Conservation (phyloP, 2,329 filamentous ascomycete species). For the Plectosphaerella cucumerina region DNA sequence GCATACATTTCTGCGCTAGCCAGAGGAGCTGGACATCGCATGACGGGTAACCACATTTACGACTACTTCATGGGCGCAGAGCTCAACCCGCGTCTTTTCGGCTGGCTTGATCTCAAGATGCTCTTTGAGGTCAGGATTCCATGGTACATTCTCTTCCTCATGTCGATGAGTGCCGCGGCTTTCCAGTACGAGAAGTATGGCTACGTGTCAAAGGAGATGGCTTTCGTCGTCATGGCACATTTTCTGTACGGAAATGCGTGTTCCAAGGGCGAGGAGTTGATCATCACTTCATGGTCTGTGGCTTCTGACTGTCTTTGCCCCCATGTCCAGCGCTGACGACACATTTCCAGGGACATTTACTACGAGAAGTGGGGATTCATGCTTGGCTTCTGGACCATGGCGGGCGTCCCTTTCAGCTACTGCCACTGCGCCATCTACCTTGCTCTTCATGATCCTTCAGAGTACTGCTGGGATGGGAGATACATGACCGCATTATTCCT, state of each 20-base stretch:
- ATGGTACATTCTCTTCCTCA: constrained; percentile 84
- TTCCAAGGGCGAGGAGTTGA: constrained; percentile 87
- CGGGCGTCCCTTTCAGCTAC: constrained; percentile 85
- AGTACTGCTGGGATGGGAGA: constrained; percentile 72
- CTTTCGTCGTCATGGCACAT: constrained; percentile 82
- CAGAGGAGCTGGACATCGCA: constrained; percentile 82
- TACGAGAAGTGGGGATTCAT: constrained; percentile 97
- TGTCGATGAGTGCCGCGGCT: constrained; percentile 70
- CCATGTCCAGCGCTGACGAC: too few relatives aligned
- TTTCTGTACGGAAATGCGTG: constrained; percentile 91
- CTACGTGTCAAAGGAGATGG: constrained; percentile 77
- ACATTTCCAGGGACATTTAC: constrained; percentile 74
- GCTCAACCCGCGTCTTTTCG: constrained; percentile 82
- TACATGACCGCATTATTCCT: constrained; percentile 61
- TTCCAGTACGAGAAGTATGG: constrained; percentile 82
- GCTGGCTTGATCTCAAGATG: constrained; percentile 91
- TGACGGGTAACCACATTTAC: constrained; percentile 82
- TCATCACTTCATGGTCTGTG: constrained; percentile 50
- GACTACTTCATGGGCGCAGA: constrained; percentile 95
- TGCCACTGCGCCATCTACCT: constrained; percentile 92
- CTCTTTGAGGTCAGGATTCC: constrained; percentile 91
- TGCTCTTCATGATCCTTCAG: constrained; percentile 73
- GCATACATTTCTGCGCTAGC: constrained; percentile 82
- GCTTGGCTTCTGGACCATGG: constrained; percentile 96
- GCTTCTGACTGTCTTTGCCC: too few relatives aligned